Base-by-base conservation (phyloP, 345 rosid species). In the Nephelium lappaceum region DNA sequence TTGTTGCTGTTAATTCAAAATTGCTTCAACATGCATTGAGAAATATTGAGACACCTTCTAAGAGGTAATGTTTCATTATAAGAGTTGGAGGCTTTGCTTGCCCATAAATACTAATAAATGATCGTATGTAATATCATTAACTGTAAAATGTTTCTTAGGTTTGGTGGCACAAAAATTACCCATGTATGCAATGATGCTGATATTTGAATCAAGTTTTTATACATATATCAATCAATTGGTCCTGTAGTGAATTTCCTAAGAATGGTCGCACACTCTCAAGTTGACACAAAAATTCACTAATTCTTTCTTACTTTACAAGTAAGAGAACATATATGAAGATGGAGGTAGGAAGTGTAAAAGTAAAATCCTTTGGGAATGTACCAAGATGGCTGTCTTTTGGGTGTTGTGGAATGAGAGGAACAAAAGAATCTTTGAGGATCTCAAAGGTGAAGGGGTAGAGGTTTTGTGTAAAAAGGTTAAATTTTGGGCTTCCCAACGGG, bases 1-100 rank as follows among this genome's bases (percentile, higher is more conserved):
- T 93, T 79, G 77, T 92, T 65, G 77, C 86, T 14, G 82, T 93
- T 6, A 93, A 93, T 87, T 87, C 94, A 43, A 87, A 86, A 76
- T 86, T 95, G 84, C 88, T 95, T 83, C 98, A 91, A 75, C 89
- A 77, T 74, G 98, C 98, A 65, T 75, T 95, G 82, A 83, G 85
- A 83, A 89, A 85, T 66, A 84, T 91, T 11, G 84, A 85, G 80
- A 75, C 74, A 18, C 77, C 93, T 60, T 79, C 87, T 0, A 85
- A 88, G 77, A 92, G 97, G 98, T 95, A 77, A 82, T 11, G 47
- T 72, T 27, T 65, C 6, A 62, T 45, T 64, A 19, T 53, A 38
- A 16, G 23, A 47, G 60, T 27, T 53, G 49, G 45, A 65, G 25
- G 21, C n/a, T 47, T 24, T 49, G 24, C 43, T 10, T 74, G 39